Percentiles rank a stretch among this genome's conserved stretches.
phyloP scores from a whole-genome alignment of 2,329 filamentous ascomycete genomes.

The Colletotrichum sp. region DNA sequence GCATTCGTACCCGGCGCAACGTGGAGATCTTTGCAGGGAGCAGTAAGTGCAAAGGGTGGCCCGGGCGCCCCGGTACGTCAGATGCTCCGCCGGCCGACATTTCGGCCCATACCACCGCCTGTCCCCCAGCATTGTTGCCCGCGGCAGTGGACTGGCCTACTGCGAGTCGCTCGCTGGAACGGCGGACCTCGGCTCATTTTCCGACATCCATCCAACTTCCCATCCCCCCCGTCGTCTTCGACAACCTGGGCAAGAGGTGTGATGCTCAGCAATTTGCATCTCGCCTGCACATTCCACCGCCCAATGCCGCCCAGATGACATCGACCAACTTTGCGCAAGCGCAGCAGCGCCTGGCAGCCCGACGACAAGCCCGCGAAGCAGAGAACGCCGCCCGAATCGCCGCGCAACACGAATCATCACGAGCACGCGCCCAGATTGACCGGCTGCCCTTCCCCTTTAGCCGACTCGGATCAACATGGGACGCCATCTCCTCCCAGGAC shows the following conservation, averaged over 20 bases:
- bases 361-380: constrained; percentile 77
- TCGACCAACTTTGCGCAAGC: constrained; percentile 81
- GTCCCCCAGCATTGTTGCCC: not conserved
- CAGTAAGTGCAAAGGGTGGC: not conserved
- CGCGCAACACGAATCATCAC: constrained; percentile 56
- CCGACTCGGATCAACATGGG: constrained; percentile 68
- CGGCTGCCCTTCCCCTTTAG: constrained; percentile 68
- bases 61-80: constrained; percentile 9
- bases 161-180: not conserved
- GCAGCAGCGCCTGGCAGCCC: constrained; percentile 83
- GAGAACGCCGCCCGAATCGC: constrained; percentile 63
- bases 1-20: not conserved
- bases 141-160: not conserved
- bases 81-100: constrained; percentile 12
- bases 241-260: not conserved
- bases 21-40: not conserved
- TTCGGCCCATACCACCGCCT: not conserved
- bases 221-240: not conserved
- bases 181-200: constrained; percentile 14
- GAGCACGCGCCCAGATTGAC: constrained; percentile 59
- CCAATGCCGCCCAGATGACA: constrained; percentile 47
- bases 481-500: constrained; percentile 73
- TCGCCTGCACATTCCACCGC: constrained; percentile 2
- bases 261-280: constrained; percentile 4
- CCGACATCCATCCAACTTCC: not conserved